Conservation (phyloP, 495 filamentous ascomycete genomes). For the Aspergillus haitiensis region DNA sequence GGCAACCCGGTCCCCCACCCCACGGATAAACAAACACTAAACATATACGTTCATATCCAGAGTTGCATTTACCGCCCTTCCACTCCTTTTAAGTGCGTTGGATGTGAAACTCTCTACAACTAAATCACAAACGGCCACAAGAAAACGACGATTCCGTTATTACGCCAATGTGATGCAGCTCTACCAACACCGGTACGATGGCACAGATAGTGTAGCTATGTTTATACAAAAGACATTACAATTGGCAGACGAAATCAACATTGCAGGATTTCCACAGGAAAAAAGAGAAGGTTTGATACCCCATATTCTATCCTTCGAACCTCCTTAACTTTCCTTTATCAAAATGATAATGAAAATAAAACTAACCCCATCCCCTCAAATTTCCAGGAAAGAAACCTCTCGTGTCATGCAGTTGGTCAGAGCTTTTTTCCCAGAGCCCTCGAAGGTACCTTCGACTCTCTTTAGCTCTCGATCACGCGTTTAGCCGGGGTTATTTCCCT, state of each 20-base stretch:
- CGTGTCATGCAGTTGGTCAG: slow-evolving; percentile 9
- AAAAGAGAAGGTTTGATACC: not conserved
- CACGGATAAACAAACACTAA: not conserved
- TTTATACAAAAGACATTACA: slow-evolving; percentile 8
- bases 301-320: not conserved
- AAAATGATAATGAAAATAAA: no score
- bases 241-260: slow-evolving; percentile 1
- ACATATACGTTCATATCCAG: not conserved
- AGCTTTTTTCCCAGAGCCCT: slow-evolving; percentile 2
- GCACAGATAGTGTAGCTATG: slow-evolving; percentile 8
- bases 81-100: slow-evolving; percentile 3
- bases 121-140: slow-evolving; percentile 8
- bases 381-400: not conserved
- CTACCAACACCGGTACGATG: slow-evolving; percentile 9
- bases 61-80: slow-evolving; percentile 7
- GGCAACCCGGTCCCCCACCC: no score
- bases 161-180: slow-evolving; percentile 13
- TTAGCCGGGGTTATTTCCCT: slow-evolving; percentile 9
- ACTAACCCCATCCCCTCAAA: not conserved
- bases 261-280: not conserved
- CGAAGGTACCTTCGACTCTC: slow-evolving; percentile 3
- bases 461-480: slow-evolving; percentile 8
- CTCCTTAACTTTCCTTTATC: no score
- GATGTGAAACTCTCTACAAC: slow-evolving; percentile 10
- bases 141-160: slow-evolving; percentile 12